Evolutionary conservation across 192 early-diverging fungal genomes (phyloP).

Genomic region (Mortierella antarctica): DNA sequence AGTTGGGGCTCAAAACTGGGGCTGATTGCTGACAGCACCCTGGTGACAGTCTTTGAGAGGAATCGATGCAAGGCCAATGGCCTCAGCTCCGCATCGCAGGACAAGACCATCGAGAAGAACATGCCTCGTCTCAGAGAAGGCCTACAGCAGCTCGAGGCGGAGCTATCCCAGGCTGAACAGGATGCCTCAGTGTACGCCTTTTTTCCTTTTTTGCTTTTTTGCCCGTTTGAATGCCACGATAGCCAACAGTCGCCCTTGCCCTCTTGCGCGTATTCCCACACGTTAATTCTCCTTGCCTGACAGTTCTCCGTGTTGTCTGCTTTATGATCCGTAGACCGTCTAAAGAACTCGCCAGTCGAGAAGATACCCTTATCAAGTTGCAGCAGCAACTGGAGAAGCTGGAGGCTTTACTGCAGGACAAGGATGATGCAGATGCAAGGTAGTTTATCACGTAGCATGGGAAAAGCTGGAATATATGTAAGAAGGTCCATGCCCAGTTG

Average conservation of each 20-base stretch:
- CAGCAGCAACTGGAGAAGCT: conserved; percentile 71
- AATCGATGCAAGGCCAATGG: conserved; percentile 63
- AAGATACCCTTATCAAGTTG: conserved; percentile 72
- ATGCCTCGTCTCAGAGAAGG: conserved; percentile 62
- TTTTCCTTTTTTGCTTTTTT: neutral
- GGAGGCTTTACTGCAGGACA: conserved; percentile 59
- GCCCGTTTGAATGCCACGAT: neutral
- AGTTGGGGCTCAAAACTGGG: conserved; percentile 57
- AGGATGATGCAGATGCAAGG: conserved; percentile 57
- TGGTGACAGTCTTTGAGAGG: conserved; percentile 64
- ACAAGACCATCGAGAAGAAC: conserved; percentile 64
- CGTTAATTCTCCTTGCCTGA: neutral
- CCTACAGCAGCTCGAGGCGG: conserved; percentile 62
- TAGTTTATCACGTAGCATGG: conserved; percentile 6
- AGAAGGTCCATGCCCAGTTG: neutral
- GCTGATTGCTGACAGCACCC: conserved; percentile 68
- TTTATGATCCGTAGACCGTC: conserved; percentile 28
- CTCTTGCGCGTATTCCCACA: neutral
- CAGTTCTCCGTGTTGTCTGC: neutral
- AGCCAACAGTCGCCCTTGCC: neutral
- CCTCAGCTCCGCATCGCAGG: conserved; percentile 63
- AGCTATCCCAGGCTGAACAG: conserved; percentile 68
- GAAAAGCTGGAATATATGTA: too few species aligned
- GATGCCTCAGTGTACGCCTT: conserved; percentile 58
- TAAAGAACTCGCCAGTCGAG: conserved; percentile 65